A percentile compares a stretch with the other conserved stretches of the same genome.
Evolutionary conservation across 2,329 filamentous ascomycete species (phyloP).

Genomic region (Monosporascus sp.): DNA sequence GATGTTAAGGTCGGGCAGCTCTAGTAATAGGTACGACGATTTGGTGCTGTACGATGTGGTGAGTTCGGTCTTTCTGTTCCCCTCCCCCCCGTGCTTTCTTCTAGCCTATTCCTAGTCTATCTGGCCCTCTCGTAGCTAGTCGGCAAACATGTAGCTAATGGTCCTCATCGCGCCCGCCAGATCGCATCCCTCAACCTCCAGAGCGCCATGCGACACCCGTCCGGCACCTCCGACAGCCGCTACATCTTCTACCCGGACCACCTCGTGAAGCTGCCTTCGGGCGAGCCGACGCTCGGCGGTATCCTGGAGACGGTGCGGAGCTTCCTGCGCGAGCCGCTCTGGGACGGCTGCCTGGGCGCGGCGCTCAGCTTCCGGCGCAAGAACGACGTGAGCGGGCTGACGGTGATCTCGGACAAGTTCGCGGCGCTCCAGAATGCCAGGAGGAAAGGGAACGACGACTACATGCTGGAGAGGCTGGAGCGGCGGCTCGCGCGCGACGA

Average conservation of each 20-base stretch:
- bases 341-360: slow-evolving; percentile 12
- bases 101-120: no score
- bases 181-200: slow-evolving; percentile 51
- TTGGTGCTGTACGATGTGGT: slow-evolving; percentile 68
- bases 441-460: background rate
- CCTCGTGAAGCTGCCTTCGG: slow-evolving; percentile 48
- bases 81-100: slow-evolving; percentile 2
- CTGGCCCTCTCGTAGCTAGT: no score
- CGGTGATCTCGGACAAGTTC: background rate
- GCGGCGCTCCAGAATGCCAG: background rate
- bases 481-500: slow-evolving; percentile 44
- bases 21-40: slow-evolving; percentile 47
- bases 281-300: slow-evolving; percentile 3
- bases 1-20: slow-evolving; percentile 54
- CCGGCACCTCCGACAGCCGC: slow-evolving; percentile 46
- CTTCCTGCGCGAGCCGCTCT: slow-evolving; percentile 21
- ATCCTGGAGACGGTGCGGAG: slow-evolving; percentile 6
- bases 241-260: slow-evolving; percentile 88
- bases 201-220: slow-evolving; percentile 47
- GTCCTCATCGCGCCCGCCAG: slow-evolving; percentile 30
- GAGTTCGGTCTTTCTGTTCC: slow-evolving; percentile 27
- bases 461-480: no score
- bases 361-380: background rate
- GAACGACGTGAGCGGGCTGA: no score
- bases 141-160: no score